phyloP scores from a whole-genome alignment of 2,329 filamentous ascomycete species.

The Botrytis paeoniae region DNA sequence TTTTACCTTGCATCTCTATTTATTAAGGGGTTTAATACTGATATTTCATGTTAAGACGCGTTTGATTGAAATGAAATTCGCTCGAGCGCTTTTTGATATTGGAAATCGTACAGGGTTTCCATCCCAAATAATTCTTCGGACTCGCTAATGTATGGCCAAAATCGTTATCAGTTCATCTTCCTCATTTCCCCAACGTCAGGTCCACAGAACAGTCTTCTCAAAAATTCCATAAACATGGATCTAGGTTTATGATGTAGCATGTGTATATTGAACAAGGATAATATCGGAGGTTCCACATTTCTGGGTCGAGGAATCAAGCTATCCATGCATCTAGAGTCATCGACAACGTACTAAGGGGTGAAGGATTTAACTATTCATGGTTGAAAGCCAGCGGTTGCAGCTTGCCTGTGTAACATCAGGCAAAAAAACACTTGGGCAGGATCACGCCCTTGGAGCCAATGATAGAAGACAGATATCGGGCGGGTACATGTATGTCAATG shows the following conservation, averaged over 20 bases:
- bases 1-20: not conserved
- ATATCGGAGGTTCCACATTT: conserved; percentile 6
- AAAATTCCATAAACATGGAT: conserved; percentile 9
- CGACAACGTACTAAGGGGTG: not conserved
- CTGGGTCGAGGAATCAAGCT: not conserved
- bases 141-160: not conserved
- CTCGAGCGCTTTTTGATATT: not conserved
- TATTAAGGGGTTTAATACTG: not conserved
- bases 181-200: conserved; percentile 11
- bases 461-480: not conserved
- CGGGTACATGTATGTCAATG: not conserved
- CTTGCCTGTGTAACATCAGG: conserved; percentile 7
- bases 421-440: not conserved
- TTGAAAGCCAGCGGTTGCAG: conserved; percentile 5
- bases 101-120: not conserved
- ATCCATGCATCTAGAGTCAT: conserved; percentile 6
- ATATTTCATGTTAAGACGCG: not conserved
- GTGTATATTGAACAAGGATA: not conserved
- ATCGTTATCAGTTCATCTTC: conserved; percentile 15
- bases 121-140: not conserved
- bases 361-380: not conserved
- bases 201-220: not conserved
- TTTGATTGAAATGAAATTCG: conserved; percentile 2
- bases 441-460: conserved; percentile 4
- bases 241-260: not conserved